Evolutionary conservation across 768 basidiomycete species (phyloP).

Genomic region (Macrolepiota fuliginosa): DNA sequence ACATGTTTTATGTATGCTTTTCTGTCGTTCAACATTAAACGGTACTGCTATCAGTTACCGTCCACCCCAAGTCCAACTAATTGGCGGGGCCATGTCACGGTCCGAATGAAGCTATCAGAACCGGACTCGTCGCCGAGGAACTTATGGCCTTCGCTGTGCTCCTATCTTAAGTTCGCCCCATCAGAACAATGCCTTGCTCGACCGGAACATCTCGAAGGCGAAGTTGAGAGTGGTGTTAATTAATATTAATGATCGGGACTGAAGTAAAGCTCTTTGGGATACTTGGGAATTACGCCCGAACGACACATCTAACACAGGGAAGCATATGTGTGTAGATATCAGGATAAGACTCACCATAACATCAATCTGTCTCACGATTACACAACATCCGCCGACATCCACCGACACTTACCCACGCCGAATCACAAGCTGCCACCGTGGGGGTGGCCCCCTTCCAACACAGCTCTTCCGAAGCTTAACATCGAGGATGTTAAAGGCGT

Average conservation of each 20-base stretch:
- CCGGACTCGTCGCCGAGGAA: background rate
- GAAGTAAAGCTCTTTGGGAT: background rate
- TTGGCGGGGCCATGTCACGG: background rate
- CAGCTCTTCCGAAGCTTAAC: background rate
- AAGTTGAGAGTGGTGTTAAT: too few species aligned
- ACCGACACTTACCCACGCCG: background rate
- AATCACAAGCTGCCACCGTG: background rate
- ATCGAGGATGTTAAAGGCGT: background rate
- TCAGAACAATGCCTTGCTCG: background rate
- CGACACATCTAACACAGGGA: background rate
- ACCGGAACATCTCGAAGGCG: background rate
- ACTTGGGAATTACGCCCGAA: background rate
- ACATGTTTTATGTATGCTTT: background rate
- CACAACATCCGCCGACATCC: background rate
- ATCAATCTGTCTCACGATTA: background rate
- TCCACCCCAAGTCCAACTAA: too few species aligned
- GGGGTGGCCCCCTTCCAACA: background rate
- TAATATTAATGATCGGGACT: background rate
- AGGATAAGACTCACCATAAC: background rate
- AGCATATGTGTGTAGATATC: background rate
- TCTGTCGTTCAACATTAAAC: too few species aligned
- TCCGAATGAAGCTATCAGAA: background rate
- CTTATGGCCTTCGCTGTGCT: background rate
- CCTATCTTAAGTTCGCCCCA: background rate
- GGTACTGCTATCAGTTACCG: too few species aligned